Evolutionary conservation across 148 eudicot species (phyloP).

Genomic region (Polygonum aviculare): DNA sequence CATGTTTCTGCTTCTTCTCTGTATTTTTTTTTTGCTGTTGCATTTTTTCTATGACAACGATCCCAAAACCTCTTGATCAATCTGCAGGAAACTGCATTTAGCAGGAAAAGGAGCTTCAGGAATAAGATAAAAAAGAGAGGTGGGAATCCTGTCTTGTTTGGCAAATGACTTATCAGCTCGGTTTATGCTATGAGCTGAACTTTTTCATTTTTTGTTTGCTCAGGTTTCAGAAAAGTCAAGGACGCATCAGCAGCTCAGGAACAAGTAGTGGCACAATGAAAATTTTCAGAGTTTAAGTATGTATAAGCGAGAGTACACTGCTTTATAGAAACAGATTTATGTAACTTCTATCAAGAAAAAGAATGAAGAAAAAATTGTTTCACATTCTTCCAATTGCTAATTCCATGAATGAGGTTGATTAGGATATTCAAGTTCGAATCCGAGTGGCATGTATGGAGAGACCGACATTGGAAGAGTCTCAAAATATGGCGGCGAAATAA

Average conservation of each 20-base stretch:
- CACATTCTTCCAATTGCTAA: not conserved
- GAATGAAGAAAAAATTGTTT: not conserved
- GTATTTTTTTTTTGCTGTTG: not conserved
- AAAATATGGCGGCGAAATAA: too few relatives aligned
- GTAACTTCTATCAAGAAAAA: slow-evolving; percentile 1
- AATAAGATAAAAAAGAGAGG: slow-evolving; percentile 87
- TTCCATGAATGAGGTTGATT: not conserved
- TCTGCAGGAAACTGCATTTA: slow-evolving; percentile 91
- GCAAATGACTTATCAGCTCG: not conserved
- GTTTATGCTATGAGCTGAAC: not conserved
- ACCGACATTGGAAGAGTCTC: too few relatives aligned
- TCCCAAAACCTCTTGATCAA: not conserved
- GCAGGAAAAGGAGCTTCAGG: slow-evolving; percentile 92
- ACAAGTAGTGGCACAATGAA: not conserved
- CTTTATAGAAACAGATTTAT: not conserved
- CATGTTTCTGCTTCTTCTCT: not conserved
- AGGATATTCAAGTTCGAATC: too few relatives aligned
- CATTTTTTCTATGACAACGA: not conserved
- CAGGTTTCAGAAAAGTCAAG: not conserved
- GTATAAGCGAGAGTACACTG: not conserved
- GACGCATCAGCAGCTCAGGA: slow-evolving; percentile 2
- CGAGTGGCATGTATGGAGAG: too few relatives aligned
- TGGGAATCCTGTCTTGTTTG: slow-evolving; percentile 11
- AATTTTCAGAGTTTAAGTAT: not conserved
- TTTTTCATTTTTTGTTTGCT: not conserved